Evolutionary conservation across 805 yeast genomes (phyloP).

Genomic region (Teunomyces tritomae): DNA sequence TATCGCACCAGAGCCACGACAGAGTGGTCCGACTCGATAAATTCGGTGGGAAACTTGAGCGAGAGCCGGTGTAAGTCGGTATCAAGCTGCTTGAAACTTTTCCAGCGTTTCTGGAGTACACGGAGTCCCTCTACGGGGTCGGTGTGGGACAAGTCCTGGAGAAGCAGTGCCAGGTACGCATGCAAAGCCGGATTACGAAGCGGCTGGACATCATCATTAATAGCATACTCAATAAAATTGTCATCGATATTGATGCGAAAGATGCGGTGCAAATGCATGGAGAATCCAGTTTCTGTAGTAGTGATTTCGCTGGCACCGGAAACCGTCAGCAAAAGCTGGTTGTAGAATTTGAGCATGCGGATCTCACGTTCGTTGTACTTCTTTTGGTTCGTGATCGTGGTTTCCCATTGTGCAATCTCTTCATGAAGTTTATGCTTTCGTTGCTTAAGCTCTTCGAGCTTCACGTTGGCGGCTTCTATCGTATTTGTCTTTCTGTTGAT

Average conservation of each 20-base stretch:
- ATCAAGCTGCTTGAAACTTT: slow-evolving; percentile 20
- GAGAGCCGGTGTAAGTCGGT: slow-evolving; percentile 28
- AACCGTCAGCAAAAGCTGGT: slow-evolving; percentile 23
- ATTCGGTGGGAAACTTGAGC: slow-evolving; percentile 25
- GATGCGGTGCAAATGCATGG: background rate
- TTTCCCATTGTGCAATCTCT: slow-evolving; percentile 10
- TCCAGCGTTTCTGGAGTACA: background rate
- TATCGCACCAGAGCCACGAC: slow-evolving; percentile 15
- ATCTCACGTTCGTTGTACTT: slow-evolving; percentile 21
- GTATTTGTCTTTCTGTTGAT: slow-evolving; percentile 8
- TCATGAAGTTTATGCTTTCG: slow-evolving; percentile 9
- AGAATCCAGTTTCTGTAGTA: slow-evolving; percentile 6
- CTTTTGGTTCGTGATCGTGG: slow-evolving; percentile 11
- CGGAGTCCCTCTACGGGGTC: background rate
- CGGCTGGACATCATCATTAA: background rate
- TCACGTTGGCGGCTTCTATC: slow-evolving; percentile 9
- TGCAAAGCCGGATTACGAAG: background rate
- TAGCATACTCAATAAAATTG: background rate
- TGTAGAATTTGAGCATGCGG: slow-evolving; percentile 17
- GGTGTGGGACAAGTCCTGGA: background rate
- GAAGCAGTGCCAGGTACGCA: background rate
- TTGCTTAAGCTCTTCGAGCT: slow-evolving; percentile 11
- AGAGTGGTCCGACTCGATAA: slow-evolving; percentile 5
- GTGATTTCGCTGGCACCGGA: slow-evolving; percentile 21
- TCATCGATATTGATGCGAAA: slow-evolving; percentile 7